Conservation (phyloP, 805 yeast species). For the Zygosaccharomyces lentus region DNA sequence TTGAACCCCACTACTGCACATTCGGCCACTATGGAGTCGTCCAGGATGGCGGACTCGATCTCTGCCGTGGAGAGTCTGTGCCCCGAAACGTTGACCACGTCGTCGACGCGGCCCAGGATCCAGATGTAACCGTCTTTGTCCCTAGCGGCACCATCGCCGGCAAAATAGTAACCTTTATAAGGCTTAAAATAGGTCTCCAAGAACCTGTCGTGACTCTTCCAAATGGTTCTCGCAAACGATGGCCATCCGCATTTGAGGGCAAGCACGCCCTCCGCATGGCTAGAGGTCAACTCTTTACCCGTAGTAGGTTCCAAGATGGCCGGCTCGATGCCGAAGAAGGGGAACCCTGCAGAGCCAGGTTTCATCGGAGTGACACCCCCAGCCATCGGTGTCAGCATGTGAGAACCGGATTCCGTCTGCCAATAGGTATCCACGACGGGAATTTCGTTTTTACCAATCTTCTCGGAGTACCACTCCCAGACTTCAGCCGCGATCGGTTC, state of each 20-base stretch:
- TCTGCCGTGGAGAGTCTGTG: conserved; percentile 87
- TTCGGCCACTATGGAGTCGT: conserved; percentile 66
- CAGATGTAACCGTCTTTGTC: conserved; percentile 81
- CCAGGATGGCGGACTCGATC: conserved; percentile 77
- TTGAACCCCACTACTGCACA: conserved; percentile 80
- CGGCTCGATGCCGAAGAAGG: conserved; percentile 77
- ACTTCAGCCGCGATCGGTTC: conserved; percentile 83
- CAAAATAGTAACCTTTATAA: conserved; percentile 76
- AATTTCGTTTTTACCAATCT: conserved; percentile 64
- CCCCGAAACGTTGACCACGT: conserved; percentile 82
- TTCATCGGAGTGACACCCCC: conserved; percentile 73
- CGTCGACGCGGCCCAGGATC: conserved; percentile 85
- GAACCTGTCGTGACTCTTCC: conserved; percentile 70
- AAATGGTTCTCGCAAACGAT: conserved; percentile 77
- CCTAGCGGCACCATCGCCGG: conserved; percentile 89
- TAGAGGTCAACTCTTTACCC: conserved; percentile 64
- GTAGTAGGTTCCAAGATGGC: conserved; percentile 68
- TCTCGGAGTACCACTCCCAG: conserved; percentile 81
- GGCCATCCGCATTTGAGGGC: conserved; percentile 77
- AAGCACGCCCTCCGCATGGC: conserved; percentile 76
- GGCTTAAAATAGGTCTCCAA: conserved; percentile 80
- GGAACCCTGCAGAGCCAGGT: conserved; percentile 82
- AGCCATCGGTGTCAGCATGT: conserved; percentile 71
- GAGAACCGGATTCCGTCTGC: conserved; percentile 87
- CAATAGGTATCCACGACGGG: conserved; percentile 81